Conservation (phyloP, 2,329 filamentous ascomycete species). For the Lecanicillium sp. region DNA sequence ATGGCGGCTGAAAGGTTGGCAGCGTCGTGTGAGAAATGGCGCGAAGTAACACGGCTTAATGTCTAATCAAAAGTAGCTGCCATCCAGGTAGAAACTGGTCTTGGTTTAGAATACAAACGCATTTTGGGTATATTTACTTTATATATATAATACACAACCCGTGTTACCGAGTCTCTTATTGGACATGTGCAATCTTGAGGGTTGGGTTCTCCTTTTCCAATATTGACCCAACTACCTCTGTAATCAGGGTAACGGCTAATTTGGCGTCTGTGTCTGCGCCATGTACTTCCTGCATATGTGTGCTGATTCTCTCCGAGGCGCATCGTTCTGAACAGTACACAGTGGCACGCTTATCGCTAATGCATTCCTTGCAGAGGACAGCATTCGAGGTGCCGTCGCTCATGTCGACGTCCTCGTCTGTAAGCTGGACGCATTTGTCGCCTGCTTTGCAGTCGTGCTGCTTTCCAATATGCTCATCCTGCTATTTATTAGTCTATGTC, state of each 20-base stretch:
- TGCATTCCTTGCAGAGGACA: conserved; percentile 38
- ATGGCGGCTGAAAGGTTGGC: conserved; percentile 19
- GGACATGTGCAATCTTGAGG: conserved; percentile 22
- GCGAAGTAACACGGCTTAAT: conserved; percentile 13
- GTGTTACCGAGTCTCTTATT: not conserved
- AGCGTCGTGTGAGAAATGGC: conserved; percentile 28
- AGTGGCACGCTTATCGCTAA: conserved; percentile 30
- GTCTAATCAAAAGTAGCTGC: too few relatives aligned
- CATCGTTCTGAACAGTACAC: conserved; percentile 39
- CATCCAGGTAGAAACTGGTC: too few relatives aligned
- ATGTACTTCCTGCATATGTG: conserved; percentile 32
- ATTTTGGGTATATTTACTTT: not conserved
- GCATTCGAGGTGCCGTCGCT: conserved; percentile 23
- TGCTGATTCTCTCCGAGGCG: conserved; percentile 34
- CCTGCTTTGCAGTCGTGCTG: conserved; percentile 38
- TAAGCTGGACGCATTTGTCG: conserved; percentile 33
- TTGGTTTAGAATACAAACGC: not conserved
- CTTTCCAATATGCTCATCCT: conserved; percentile 34
- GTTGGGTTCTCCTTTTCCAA: conserved; percentile 29
- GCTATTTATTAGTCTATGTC: not conserved
- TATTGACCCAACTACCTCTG: conserved; percentile 22
- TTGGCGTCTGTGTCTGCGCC: conserved; percentile 14
- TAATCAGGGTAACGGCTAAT: not conserved
- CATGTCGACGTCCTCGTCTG: conserved; percentile 36
- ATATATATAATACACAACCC: not conserved